These are phyloP conservation scores for Otatea glauca DNA, from an alignment of 176 grass and related monocot species.

Conservation along the genomic window DNA sequence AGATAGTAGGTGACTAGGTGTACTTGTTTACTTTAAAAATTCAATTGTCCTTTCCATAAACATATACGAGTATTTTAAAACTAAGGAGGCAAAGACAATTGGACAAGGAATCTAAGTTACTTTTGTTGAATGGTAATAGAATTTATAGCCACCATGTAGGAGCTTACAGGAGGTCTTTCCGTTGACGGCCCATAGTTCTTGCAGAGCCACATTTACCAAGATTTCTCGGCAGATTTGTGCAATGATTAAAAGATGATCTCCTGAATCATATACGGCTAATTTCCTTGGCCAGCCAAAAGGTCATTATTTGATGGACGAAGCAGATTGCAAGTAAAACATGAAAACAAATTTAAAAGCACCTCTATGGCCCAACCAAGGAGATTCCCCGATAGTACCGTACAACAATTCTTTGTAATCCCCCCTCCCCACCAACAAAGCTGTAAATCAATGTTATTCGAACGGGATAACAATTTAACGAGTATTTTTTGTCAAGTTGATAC, in stretches of 20 bases:
- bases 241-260: slow-evolving; percentile 51
- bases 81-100: slow-evolving; percentile 49
- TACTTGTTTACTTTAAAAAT: slow-evolving; percentile 47
- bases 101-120: slow-evolving; percentile 44
- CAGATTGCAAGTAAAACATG: slow-evolving; percentile 41
- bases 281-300: slow-evolving; percentile 49
- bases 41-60: slow-evolving; percentile 38
- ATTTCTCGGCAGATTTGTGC: slow-evolving; percentile 40
- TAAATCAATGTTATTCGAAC: slow-evolving; percentile 12
- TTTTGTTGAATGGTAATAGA: slow-evolving; percentile 42
- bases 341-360: slow-evolving; percentile 31
- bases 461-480: slow-evolving; percentile 46
- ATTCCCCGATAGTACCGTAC: slow-evolving; percentile 32
- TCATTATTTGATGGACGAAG: slow-evolving; percentile 39
- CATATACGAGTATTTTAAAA: slow-evolving; percentile 37
- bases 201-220: neutral
- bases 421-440: neutral
- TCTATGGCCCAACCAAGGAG: slow-evolving; percentile 25
- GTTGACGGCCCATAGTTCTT: neutral
- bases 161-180: slow-evolving; percentile 29
- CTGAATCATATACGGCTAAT: slow-evolving; percentile 26
- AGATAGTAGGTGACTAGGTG: slow-evolving; percentile 30
- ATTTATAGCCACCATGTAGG: slow-evolving; percentile 11
- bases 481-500: slow-evolving; percentile 37
- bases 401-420: neutral